Evolutionary conservation across 805 yeast species (phyloP).

Genomic region (Hanseniaspora occidentalis): DNA sequence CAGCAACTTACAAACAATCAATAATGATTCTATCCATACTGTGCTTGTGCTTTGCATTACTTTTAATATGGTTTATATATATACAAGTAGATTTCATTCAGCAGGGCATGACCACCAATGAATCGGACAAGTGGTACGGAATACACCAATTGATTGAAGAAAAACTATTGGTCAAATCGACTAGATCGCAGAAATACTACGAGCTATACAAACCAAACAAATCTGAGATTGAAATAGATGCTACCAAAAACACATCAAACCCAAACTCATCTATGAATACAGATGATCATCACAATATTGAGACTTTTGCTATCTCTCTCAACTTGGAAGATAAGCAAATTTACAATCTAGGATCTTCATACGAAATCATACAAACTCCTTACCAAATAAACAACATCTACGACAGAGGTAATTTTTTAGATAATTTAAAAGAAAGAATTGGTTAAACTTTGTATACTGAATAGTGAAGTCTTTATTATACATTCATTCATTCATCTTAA

Average conservation of each 20-base stretch:
- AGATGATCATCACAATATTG: no score
- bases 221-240: neutral
- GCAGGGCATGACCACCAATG: slow-evolving; percentile 68
- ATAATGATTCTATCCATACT: slow-evolving; percentile 32
- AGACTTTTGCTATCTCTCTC: slow-evolving; percentile 1
- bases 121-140: slow-evolving; percentile 57
- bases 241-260: neutral
- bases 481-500: no score
- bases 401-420: slow-evolving; percentile 18
- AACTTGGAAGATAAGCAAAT: slow-evolving; percentile 14
- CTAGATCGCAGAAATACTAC: neutral
- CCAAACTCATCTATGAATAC: neutral
- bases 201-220: neutral
- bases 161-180: slow-evolving; percentile 22
- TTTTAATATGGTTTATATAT: slow-evolving; percentile 32
- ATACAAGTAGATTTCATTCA: slow-evolving; percentile 39
- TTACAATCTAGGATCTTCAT: slow-evolving; percentile 9
- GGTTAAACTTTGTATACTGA: no score
- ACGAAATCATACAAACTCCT: slow-evolving; percentile 8
- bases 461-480: no score
- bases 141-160: slow-evolving; percentile 39
- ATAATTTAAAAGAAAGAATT: slow-evolving; percentile 15
- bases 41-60: slow-evolving; percentile 30
- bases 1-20: slow-evolving; percentile 12
- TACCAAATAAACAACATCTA: slow-evolving; percentile 19